Conservation (phyloP, 345 rosid species). For the Populus euphratica region DNA sequence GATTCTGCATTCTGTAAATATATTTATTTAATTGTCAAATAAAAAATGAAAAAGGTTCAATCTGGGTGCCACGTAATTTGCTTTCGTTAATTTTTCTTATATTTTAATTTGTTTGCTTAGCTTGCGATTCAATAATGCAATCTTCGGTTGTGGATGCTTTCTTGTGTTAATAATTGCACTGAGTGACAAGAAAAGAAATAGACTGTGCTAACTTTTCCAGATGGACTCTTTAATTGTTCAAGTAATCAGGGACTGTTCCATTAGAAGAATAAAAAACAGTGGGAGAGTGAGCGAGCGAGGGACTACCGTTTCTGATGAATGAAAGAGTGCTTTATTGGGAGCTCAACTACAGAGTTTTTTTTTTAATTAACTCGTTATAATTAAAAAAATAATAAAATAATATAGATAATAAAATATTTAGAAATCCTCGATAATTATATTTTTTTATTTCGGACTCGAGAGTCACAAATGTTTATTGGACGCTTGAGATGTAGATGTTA, state of each 20-base stretch:
- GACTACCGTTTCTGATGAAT: not conserved
- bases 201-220: not conserved
- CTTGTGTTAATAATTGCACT: not conserved
- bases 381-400: too few species aligned
- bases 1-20: not conserved
- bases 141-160: not conserved
- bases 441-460: too few species aligned
- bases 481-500: accelerated
- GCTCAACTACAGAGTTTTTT: too few species aligned
- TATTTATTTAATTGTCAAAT: not conserved
- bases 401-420: too few species aligned
- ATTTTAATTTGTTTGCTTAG: not conserved
- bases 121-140: not conserved
- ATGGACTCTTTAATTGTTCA: not conserved
- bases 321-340: not conserved
- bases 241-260: not conserved
- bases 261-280: not conserved
- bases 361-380: too few species aligned
- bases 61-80: not conserved
- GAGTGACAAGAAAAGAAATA: not conserved
- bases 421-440: too few species aligned
- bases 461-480: too few species aligned
- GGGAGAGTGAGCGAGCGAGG: too few species aligned
- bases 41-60: not conserved
- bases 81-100: not conserved